These are phyloP conservation scores for Diacronema lutheri DNA, from an alignment of 78 protist species.

Conservation along the genomic window DNA sequence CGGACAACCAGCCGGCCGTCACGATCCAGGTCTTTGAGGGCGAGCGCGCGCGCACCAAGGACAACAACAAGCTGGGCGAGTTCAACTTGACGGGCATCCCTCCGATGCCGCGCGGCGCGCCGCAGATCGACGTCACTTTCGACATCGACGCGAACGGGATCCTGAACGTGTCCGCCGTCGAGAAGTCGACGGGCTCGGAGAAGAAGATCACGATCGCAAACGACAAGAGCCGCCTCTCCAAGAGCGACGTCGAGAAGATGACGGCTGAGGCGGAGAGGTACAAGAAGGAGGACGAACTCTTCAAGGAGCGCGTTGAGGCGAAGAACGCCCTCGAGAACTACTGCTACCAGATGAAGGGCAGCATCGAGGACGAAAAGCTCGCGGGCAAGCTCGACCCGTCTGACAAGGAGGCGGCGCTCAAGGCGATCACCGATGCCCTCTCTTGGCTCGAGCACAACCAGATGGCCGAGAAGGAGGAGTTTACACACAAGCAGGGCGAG, in stretches of 20 bases:
- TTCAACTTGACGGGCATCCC: conserved; percentile 94
- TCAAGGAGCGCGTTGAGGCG: conserved; percentile 65
- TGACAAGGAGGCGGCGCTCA: conserved; percentile 28
- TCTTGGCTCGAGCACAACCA: conserved; percentile 73
- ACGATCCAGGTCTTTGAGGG: conserved; percentile 93
- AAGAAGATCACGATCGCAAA: conserved; percentile 92
- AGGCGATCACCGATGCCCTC: conserved; percentile 40
- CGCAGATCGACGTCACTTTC: conserved; percentile 96
- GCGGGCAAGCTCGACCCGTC: conserved; percentile 36
- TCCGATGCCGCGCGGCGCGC: conserved; percentile 96
- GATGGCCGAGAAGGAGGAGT: conserved; percentile 82
- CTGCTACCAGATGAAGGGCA: conserved; percentile 66
- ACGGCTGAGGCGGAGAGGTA: conserved; percentile 84
- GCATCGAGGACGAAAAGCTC: conserved; percentile 33
- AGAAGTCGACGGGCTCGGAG: conserved; percentile 78
- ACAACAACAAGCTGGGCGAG: conserved; percentile 92
- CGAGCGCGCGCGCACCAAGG: conserved; percentile 89
- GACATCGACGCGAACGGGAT: conserved; percentile 94
- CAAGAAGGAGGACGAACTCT: conserved; percentile 78
- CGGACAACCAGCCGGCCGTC: conserved; percentile 93
- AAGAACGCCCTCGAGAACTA: conserved; percentile 84
- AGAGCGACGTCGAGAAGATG: conserved; percentile 94
- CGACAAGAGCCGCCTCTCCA: conserved; percentile 89
- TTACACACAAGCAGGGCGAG: conserved; percentile 79
- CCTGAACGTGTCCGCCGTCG: conserved; percentile 92